A percentile compares a stretch with the other conserved stretches of the same genome.
phyloP scores from a whole-genome alignment of 2,329 filamentous ascomycete genomes.

The Setomelanomma holmii region DNA sequence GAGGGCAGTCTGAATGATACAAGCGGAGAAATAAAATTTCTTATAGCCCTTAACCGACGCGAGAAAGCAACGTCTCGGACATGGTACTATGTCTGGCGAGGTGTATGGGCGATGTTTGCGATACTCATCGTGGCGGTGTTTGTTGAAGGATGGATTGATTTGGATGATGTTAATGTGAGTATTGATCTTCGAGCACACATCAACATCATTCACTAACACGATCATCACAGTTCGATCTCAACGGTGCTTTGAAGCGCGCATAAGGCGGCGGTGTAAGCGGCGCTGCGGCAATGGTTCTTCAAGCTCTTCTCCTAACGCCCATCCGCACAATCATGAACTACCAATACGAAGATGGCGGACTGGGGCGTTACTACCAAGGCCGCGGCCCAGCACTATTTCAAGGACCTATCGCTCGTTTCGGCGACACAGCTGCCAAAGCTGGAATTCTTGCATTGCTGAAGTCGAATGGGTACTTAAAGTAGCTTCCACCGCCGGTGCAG shows the following conservation, averaged over 20 bases:
- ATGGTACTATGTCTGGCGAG: conserved; percentile 30
- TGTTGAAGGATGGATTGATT: conserved; percentile 36
- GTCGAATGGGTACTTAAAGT: conserved; percentile 32
- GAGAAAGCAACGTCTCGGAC: conserved; percentile 16
- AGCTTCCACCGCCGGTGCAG: conserved; percentile 33
- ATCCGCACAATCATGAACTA: conserved; percentile 43
- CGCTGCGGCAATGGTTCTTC: conserved; percentile 39
- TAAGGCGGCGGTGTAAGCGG: conserved; percentile 37
- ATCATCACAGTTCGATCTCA: conserved; percentile 32
- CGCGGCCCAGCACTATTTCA: conserved; percentile 34
- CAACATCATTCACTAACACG: not conserved
- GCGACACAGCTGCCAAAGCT: conserved; percentile 40
- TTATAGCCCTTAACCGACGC: no score
- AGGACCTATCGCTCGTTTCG: conserved; percentile 37
- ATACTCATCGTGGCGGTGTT: conserved; percentile 26
- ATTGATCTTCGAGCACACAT: not conserved
- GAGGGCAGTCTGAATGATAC: no score
- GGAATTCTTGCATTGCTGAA: conserved; percentile 36
- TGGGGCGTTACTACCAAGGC: conserved; percentile 36
- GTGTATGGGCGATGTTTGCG: conserved; percentile 13
- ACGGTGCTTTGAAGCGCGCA: conserved; percentile 33
- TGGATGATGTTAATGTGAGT: conserved; percentile 35
- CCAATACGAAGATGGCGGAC: conserved; percentile 35
- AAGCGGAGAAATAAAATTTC: no score
- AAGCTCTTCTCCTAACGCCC: conserved; percentile 39